Base-by-base conservation (phyloP, 2,329 filamentous ascomycete species). In the Trichoderma semiorbis region DNA sequence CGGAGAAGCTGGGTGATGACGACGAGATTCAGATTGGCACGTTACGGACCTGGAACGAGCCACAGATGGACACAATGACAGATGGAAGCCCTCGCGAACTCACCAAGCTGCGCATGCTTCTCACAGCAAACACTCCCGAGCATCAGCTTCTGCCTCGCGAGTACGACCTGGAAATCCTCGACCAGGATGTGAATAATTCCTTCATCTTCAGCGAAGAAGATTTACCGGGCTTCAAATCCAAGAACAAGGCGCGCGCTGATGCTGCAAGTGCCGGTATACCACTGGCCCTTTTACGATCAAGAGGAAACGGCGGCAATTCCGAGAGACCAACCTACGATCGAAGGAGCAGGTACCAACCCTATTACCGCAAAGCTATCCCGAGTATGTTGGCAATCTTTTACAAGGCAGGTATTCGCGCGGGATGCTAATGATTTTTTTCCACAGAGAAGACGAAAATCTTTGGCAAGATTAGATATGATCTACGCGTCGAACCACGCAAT, bases 161-260 rank as follows among this genome's bases (percentile, higher is more conserved):
- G 78, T 99, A 98, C 82, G 89, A 93, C 75, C 84, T 98, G 72
- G 90, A 94, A 61, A 86, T 94, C 61, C 90, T 82, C 70, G 85
- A 86, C 64, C 78, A 81, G 69, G 80, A 88, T n/a, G 89, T 95
- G 39, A 89, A 89, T 77, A 98, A 97, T 81, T 96, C 94, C 24
- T 97, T 92, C 79, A 85, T 98, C 71, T 99, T 99, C 79, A 94
- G 92, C 53, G 96, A 99, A 82, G 94, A 97, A 80, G 94, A 98
- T 78, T 87, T 97, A 26, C 93, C 94, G 0, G 77, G 80, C 18
- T 83, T 80, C 77, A 82, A 83, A 75, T 80, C 79, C 18, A 79
- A 80, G 79, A 88, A 87, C 78, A 87, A 85, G 76, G 82, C 83
- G 62, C 84, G 86, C 65, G 84, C 85, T n/a, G 86, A 89, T 68